A percentile compares a stretch with the other conserved stretches of the same genome.
These are phyloP conservation scores for Bauhinia variegata DNA, from an alignment of 306 rosid genomes.

Conservation along the genomic window DNA sequence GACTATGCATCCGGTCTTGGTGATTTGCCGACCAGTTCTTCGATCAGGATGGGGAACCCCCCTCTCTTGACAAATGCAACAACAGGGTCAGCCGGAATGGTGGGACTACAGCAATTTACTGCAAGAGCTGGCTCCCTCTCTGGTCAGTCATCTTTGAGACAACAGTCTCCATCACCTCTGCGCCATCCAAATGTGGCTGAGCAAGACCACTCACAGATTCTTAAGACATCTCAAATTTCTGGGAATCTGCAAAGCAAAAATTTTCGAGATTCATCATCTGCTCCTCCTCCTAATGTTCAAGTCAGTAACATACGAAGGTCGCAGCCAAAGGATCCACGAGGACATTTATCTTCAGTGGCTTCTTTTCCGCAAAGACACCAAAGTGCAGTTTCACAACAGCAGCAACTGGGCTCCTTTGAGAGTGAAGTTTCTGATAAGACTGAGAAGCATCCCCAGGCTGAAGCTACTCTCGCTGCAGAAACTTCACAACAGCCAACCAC, in stretches of 20 bases:
- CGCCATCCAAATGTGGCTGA: constrained; percentile 46
- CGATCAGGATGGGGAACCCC: constrained; percentile 46
- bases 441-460: constrained; percentile 41
- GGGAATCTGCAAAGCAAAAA: constrained; percentile 46
- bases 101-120: constrained; percentile 50
- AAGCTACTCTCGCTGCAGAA: constrained; percentile 46
- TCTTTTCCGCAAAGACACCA: constrained; percentile 49
- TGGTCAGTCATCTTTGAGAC: constrained; percentile 58
- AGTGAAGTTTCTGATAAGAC: constrained; percentile 49
- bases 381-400: constrained; percentile 37
- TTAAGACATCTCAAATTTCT: constrained; percentile 46
- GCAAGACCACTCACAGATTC: constrained; percentile 42
- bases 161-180: constrained; percentile 46
- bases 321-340: constrained; percentile 52
- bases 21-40: constrained; percentile 44
- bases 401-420: constrained; percentile 42
- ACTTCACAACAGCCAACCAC: constrained; percentile 59
- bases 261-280: constrained; percentile 48
- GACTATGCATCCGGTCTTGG: constrained; percentile 48
- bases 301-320: constrained; percentile 46
- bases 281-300: constrained; percentile 41
- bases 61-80: constrained; percentile 43
- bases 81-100: constrained; percentile 51
- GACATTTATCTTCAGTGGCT: constrained; percentile 44
- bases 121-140: constrained; percentile 51